Evolutionary conservation across 163 green algal species (phyloP).

Genomic region (Chlamydomonas reinhardtii): DNA sequence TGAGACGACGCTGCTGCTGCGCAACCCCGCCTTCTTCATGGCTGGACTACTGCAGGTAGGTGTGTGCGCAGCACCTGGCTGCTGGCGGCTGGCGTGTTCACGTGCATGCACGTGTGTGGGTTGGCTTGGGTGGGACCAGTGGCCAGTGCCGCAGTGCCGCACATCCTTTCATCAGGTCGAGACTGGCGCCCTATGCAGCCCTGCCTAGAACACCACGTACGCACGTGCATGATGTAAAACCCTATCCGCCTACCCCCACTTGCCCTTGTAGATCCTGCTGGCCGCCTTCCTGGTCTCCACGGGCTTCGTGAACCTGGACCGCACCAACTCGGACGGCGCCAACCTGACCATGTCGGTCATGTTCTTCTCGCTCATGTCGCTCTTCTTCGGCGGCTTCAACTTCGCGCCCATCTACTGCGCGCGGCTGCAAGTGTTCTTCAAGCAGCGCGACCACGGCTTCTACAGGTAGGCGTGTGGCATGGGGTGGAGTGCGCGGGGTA

Average conservation of each 20-base stretch:
- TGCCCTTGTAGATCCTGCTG: not conserved
- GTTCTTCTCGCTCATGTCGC: conserved; percentile 27
- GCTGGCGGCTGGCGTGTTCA: not conserved
- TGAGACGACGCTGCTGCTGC: not conserved
- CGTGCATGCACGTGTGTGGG: too few species aligned
- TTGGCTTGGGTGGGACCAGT: too few species aligned
- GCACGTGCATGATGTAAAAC: too few species aligned
- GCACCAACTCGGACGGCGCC: not conserved
- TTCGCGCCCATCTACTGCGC: conserved; percentile 8
- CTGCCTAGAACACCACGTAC: too few species aligned
- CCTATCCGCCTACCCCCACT: too few species aligned
- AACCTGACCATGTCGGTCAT: conserved; percentile 13
- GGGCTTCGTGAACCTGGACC: not conserved
- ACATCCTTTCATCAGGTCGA: too few species aligned
- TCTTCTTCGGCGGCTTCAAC: conserved; percentile 21
- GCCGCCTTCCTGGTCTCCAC: conserved; percentile 4
- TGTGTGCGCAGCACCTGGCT: not conserved
- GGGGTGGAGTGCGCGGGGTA: too few species aligned
- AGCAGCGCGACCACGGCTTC: conserved; percentile 44
- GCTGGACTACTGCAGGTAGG: not conserved
- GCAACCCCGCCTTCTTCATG: not conserved
- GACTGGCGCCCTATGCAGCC: too few species aligned
- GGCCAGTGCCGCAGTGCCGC: too few species aligned
- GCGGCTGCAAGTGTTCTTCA: conserved; percentile 41
- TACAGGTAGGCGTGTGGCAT: not conserved